Percentiles rank a stretch among this genome's conserved stretches.
phyloP scores from a whole-genome alignment of 1,139 yeast genomes.

The Kodamaea anthophila region DNA sequence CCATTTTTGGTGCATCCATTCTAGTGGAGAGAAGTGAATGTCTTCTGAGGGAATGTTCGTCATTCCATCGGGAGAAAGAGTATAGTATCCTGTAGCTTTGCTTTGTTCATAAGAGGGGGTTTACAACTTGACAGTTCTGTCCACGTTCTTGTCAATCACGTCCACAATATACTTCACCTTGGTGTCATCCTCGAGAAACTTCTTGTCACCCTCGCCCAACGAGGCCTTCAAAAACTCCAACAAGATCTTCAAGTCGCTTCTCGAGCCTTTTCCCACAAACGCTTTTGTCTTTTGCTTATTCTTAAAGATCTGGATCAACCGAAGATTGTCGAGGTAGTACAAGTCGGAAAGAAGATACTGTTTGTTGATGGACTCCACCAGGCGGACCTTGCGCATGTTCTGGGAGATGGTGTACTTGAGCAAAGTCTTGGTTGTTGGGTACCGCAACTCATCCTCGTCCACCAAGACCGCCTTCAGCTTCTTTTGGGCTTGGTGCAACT shows the following conservation, averaged over 20 bases:
- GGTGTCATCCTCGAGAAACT: constrained; percentile 12
- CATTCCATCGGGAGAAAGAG: too few species aligned
- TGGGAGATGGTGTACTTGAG: constrained; percentile 17
- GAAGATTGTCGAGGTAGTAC: constrained; percentile 34
- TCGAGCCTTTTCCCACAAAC: constrained; percentile 29
- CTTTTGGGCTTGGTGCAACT: constrained; percentile 9
- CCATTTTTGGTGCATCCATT: too few species aligned
- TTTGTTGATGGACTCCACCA: constrained; percentile 36
- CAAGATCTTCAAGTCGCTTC: constrained; percentile 26
- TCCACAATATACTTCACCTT: constrained; percentile 33
- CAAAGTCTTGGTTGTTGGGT: constrained; percentile 37
- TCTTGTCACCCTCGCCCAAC: constrained; percentile 8
- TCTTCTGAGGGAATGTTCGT: too few species aligned
- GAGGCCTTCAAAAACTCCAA: constrained; percentile 19
- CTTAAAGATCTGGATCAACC: constrained; percentile 33
- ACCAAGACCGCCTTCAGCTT: constrained; percentile 13
- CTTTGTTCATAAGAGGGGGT: not conserved
- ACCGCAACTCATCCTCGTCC: constrained; percentile 22
- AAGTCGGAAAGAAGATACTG: constrained; percentile 40
- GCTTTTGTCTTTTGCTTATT: constrained; percentile 41
- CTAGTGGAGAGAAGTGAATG: too few species aligned
- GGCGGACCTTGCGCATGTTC: constrained; percentile 7
- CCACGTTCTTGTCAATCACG: constrained; percentile 29
- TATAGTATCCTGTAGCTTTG: too few species aligned
- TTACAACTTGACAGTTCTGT: constrained; percentile 10